These are phyloP conservation scores for Wickerhamiella vanderwaltii DNA, from an alignment of 805 yeast genomes.

Conservation along the genomic window DNA sequence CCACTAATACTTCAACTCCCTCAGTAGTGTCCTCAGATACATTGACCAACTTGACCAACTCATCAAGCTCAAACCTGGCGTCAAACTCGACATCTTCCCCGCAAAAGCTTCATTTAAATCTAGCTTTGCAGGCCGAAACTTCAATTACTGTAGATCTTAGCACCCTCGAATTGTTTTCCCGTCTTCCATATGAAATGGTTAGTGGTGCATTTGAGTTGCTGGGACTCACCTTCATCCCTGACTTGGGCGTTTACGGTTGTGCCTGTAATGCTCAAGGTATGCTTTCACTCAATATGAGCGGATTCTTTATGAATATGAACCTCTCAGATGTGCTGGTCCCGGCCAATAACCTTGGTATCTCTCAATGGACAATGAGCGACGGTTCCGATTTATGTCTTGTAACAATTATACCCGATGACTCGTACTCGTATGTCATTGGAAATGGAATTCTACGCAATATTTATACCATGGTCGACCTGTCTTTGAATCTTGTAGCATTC, in stretches of 20 bases:
- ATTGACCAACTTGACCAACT: no score
- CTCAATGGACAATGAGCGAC: slow-evolving; percentile 4
- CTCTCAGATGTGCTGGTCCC: slow-evolving; percentile 4
- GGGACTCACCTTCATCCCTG: not conserved
- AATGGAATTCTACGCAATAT: slow-evolving; percentile 6
- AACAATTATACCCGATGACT: slow-evolving; percentile 3
- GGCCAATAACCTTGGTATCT: not conserved
- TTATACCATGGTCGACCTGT: slow-evolving; percentile 7
- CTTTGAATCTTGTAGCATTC: not conserved
- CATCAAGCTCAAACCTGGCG: not conserved
- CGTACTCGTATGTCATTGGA: slow-evolving; percentile 4
- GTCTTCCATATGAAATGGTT: slow-evolving; percentile 7
- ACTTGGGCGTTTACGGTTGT: slow-evolving; percentile 4
- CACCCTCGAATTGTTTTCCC: slow-evolving; percentile 8
- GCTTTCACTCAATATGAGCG: slow-evolving; percentile 6
- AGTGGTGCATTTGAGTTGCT: slow-evolving; percentile 1
- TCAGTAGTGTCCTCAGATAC: no score
- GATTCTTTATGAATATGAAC: not conserved
- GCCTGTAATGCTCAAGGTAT: slow-evolving; percentile 1
- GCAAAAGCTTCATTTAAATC: not conserved
- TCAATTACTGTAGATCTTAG: slow-evolving; percentile 9
- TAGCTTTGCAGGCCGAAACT: not conserved
- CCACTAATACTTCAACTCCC: no score
- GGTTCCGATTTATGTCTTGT: slow-evolving; percentile 3
- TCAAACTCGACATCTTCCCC: not conserved